phyloP scores from a whole-genome alignment of 768 basidiomycete species.

The Trametes maxima region DNA sequence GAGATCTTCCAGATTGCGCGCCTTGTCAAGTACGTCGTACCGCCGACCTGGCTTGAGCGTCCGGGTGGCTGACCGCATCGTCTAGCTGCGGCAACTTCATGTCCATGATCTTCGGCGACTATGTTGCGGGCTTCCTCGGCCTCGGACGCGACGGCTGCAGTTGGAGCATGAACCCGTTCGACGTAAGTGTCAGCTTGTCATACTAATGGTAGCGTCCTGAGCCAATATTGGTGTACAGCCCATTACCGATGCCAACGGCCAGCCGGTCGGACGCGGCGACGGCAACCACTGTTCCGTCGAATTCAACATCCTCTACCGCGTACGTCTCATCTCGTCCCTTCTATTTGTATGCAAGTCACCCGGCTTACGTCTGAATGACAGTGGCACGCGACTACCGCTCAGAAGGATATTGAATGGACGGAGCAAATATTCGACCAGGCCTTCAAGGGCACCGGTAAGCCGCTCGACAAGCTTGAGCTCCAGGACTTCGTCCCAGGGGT shows the following conservation, averaged over 20 bases:
- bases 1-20: slow-evolving; percentile 60
- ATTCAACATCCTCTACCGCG: slow-evolving; percentile 59
- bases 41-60: background rate
- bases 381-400: slow-evolving; percentile 39
- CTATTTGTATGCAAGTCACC: background rate
- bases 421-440: slow-evolving; percentile 33
- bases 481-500: slow-evolving; percentile 27
- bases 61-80: background rate
- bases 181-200: slow-evolving; percentile 32
- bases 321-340: slow-evolving; percentile 20
- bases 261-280: slow-evolving; percentile 44
- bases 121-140: slow-evolving; percentile 60
- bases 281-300: slow-evolving; percentile 80
- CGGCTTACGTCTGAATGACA: slow-evolving; percentile 26
- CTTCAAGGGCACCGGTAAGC: slow-evolving; percentile 29
- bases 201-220: background rate
- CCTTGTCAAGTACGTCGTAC: slow-evolving; percentile 48
- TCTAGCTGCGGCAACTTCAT: slow-evolving; percentile 53
- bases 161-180: slow-evolving; percentile 56
- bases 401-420: slow-evolving; percentile 36
- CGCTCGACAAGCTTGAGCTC: slow-evolving; percentile 28
- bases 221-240: slow-evolving; percentile 9
- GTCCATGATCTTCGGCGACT: slow-evolving; percentile 57
- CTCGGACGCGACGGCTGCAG: slow-evolving; percentile 50
- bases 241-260: slow-evolving; percentile 24